phyloP scores from a whole-genome alignment of 148 eudicot species.

The Fagopyrum tataricum region DNA sequence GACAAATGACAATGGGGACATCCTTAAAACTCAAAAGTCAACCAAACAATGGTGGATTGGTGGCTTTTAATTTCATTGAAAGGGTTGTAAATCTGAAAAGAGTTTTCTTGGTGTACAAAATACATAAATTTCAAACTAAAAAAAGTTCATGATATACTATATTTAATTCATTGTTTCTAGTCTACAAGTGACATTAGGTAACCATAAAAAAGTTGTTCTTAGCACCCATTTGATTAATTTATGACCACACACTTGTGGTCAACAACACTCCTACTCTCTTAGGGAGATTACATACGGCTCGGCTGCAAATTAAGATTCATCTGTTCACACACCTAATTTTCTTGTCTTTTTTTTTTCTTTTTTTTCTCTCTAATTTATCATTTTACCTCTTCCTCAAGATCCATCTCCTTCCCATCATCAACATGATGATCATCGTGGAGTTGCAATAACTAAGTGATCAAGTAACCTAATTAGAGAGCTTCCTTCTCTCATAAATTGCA shows the following conservation, averaged over 20 bases:
- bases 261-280: background rate
- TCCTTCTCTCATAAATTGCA: background rate
- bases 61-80: background rate
- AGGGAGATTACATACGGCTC: constrained; percentile 1
- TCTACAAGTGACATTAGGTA: constrained; percentile 1
- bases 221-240: background rate
- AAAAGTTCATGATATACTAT: background rate
- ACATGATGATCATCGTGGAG: background rate
- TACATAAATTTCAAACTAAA: background rate
- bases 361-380: too few species aligned
- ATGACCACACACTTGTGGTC: background rate
- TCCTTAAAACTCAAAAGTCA: background rate
- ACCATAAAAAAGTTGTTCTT: background rate
- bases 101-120: background rate
- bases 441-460: background rate
- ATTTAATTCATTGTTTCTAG: background rate
- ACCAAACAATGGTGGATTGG: background rate
- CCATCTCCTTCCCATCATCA: background rate
- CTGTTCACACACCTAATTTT: background rate
- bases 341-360: background rate
- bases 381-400: too few species aligned
- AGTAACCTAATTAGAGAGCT: background rate
- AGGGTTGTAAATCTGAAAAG: background rate
- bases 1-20: too few species aligned
- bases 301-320: background rate